Evolutionary conservation across 306 rosid species (phyloP), one percentile per base, ranked within the genome.

Genomic region (Acacia acuminata): DNA sequence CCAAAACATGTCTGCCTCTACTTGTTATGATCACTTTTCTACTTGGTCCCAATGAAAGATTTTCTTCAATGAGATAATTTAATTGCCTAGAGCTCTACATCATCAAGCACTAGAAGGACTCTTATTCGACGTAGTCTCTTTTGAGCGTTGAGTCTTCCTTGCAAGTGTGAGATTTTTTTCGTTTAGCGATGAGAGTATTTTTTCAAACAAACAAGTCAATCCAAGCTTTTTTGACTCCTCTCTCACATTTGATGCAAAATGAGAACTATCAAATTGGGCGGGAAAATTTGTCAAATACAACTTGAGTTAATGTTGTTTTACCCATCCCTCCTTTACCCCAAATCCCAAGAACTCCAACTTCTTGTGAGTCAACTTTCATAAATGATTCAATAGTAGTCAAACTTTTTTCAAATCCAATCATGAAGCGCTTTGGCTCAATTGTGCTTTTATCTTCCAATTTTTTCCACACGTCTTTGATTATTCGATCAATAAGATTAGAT

Each of bases 321-420:
- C 47, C 47, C 15, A 19, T 4, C 10, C 72, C 72, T 67, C 72
- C 47, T 30, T 75, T 20, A n/a, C 72, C 87, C 84, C 84, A 79
- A 38, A 75, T 36, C 69, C 84, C 87, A 75, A 79, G 58, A 8
- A 69, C 43, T 69, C 47, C 15, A 25, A 79, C 75, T 58, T 84
- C 63, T 2, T 4, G 12, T 25, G 81, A 47, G 4, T 75, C 50
- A 19, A 9, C n/a, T 79, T 15, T 27, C 7, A 84, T 2, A 8
- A 20, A 47, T 22, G 73, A 45, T 47, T 79, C 58, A 58, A 84
- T 2, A 1, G 2, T 0, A 15, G 78, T 9, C 13, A 42, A 67
- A 25, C 74, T 20, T 45, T 45, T 13, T 15, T 45, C 50, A 45
- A 45, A 45, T 45, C 50, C 50, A 45, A 45, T 45, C 3, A 45